A percentile compares a stretch with the other conserved stretches of the same genome.
Evolutionary conservation across 2,329 filamentous ascomycete species (phyloP).

Genomic region (Tolypocladium guangdongense): DNA sequence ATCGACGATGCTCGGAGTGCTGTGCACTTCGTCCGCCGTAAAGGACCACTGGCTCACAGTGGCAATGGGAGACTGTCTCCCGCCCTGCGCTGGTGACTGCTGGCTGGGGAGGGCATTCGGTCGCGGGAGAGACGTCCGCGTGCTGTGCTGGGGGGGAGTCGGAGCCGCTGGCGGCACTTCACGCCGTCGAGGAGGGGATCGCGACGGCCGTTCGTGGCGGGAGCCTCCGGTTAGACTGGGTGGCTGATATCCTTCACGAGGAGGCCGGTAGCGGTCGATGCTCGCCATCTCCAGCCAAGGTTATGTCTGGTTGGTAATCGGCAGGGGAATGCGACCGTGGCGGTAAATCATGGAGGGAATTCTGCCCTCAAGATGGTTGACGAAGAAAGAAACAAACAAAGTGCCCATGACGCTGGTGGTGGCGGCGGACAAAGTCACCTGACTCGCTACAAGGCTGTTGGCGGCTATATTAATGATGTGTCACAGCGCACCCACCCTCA

Average conservation of each 20-base stretch:
- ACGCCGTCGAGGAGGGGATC: slow-evolving; percentile 38
- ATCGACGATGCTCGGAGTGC: slow-evolving; percentile 75
- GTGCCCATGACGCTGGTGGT: background rate
- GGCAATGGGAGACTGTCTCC: slow-evolving; percentile 24
- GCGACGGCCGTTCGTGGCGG: slow-evolving; percentile 32
- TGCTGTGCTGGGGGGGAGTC: slow-evolving; percentile 46
- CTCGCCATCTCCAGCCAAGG: slow-evolving; percentile 37
- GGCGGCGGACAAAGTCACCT: slow-evolving; percentile 5
- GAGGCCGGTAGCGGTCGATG: slow-evolving; percentile 47
- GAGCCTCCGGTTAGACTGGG: slow-evolving; percentile 30
- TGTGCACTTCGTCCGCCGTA: slow-evolving; percentile 67
- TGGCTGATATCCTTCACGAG: slow-evolving; percentile 46
- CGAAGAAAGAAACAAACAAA: background rate
- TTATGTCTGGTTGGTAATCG: slow-evolving; percentile 15
- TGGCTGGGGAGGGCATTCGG: slow-evolving; percentile 31
- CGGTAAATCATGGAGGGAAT: slow-evolving; percentile 13
- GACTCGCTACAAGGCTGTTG: background rate
- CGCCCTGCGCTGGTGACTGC: slow-evolving; percentile 30
- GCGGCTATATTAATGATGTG: background rate
- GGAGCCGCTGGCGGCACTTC: slow-evolving; percentile 51
- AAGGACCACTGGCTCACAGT: slow-evolving; percentile 73
- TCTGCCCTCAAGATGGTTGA: background rate
- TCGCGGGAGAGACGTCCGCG: slow-evolving; percentile 43
- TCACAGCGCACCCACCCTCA: background rate
- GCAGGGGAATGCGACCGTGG: slow-evolving; percentile 6